Percentiles rank a stretch among this genome's conserved stretches.
phyloP scores from a whole-genome alignment of 192 early-diverging fungal genomes.

The Spinellus fusiger region DNA sequence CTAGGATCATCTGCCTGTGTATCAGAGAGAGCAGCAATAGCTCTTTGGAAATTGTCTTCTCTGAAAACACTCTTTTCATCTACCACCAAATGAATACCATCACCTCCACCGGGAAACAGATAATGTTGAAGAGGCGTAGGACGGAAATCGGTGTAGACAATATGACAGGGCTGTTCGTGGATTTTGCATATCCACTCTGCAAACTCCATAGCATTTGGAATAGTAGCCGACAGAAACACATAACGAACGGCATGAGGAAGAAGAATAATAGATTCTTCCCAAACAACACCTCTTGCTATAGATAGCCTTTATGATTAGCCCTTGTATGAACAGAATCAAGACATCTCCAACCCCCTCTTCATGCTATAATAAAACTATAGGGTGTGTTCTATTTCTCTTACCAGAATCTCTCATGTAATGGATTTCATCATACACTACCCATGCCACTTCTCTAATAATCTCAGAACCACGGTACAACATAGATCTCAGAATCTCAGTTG shows the following conservation, averaged over 20 bases:
- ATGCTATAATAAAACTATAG: neutral
- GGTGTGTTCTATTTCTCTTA: conserved; percentile 22
- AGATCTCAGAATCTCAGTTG: conserved; percentile 94
- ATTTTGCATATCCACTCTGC: conserved; percentile 97
- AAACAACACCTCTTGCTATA: conserved; percentile 92
- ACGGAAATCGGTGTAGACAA: conserved; percentile 96
- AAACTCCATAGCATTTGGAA: conserved; percentile 98
- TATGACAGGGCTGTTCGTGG: conserved; percentile 95
- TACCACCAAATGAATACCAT: conserved; percentile 93
- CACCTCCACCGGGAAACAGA: conserved; percentile 83
- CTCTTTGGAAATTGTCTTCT: conserved; percentile 94
- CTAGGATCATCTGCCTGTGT: conserved; percentile 54
- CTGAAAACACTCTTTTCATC: conserved; percentile 94
- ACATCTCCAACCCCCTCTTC: neutral
- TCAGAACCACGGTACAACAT: conserved; percentile 98
- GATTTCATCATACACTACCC: conserved; percentile 98
- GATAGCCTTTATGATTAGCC: neutral
- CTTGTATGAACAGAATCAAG: neutral
- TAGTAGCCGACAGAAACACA: conserved; percentile 96
- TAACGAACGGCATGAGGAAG: conserved; percentile 87
- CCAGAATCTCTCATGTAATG: conserved; percentile 96
- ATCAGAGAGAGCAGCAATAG: conserved; percentile 67
- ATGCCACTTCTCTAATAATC: conserved; percentile 93
- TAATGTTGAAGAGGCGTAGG: conserved; percentile 98
- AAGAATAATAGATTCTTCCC: conserved; percentile 98